Base-by-base conservation (phyloP, 345 rosid genomes). In the Streptanthus diversifolius region DNA sequence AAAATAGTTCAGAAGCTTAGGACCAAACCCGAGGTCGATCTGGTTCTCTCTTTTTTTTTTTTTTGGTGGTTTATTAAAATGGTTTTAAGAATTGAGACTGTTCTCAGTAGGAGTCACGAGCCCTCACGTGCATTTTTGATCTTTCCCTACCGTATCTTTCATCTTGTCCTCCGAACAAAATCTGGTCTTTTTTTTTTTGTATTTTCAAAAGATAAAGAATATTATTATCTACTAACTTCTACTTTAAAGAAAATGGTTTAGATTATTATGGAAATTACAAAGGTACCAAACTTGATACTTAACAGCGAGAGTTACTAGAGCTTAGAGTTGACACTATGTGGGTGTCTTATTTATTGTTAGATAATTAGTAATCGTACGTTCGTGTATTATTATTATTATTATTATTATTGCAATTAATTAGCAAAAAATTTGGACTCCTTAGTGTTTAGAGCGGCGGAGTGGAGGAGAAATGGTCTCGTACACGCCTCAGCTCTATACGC, bases 21-120 rank as follows among this genome's bases (percentile, higher is more conserved):
- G 76, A 56, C 80, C 76, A 64, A 71, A 77, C 80, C 68, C 80
- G 72, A 77, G 76, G 68, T 65, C 68, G 80, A 77, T 77, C 76
- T 71, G 63, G 60, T 63, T 70, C 43, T 67, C 12, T 33, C 39
- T 18, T 3, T 13, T 24, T 58, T 59, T 7, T 19, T 36, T 53
- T 18, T 27, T 19, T 24, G 2, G 17, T 25, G 19, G 30, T 63
- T 63, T 45, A 45, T 63, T 62, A 63, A 70, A 63, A 12, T 63
- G 76, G 44, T 54, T 59, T 59, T 30, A 37, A 45, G 54, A 54
- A 17, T 70, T 30, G 39, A 55, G 58, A 25, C 36, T 64, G 63
- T 59, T 74, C 76, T 72, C 18, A 71, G 76, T 72, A 44, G 74
- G 80, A 75, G 63, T 56, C 73, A 80, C 77, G 81, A 56, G 75